phyloP scores from a whole-genome alignment of 1,284 basidiomycete species.

The Lentinula novae-zelandiae region DNA sequence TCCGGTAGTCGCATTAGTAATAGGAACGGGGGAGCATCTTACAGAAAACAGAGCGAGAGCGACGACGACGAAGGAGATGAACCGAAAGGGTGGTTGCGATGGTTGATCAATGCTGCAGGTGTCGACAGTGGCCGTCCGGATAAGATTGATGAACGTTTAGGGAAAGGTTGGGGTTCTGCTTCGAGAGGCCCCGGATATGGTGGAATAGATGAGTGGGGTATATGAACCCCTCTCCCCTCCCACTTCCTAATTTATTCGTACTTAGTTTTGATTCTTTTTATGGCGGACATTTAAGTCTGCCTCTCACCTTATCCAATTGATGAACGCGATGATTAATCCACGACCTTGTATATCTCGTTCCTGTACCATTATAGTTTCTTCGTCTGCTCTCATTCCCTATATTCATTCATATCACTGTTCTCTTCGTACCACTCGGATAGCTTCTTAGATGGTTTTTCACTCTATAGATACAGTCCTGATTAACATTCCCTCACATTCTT shows the following conservation, averaged over 20 bases:
- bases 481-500: no score
- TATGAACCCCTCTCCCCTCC: slow-evolving; percentile 27
- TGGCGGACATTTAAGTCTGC: neutral
- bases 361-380: neutral
- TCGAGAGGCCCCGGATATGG: slow-evolving; percentile 41
- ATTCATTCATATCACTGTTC: neutral
- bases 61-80: slow-evolving; percentile 22
- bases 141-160: slow-evolving; percentile 10
- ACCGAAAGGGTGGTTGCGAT: slow-evolving; percentile 48
- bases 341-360: neutral
- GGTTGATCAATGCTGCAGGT: slow-evolving; percentile 34
- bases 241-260: neutral
- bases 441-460: neutral
- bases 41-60: neutral
- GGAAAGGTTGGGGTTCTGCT: slow-evolving; percentile 17
- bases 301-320: neutral
- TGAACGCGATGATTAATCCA: neutral
- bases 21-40: neutral
- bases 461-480: neutral
- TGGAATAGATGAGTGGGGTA: slow-evolving; percentile 55
- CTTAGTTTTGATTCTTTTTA: neutral
- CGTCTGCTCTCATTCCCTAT: neutral
- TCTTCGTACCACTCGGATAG: neutral
- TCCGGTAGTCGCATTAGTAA: slow-evolving; percentile 11
- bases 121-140: neutral